Evolutionary conservation across 208 protist species (phyloP), one percentile per base, ranked within the genome.

Genomic region (Balamuthia mandrillaris): DNA sequence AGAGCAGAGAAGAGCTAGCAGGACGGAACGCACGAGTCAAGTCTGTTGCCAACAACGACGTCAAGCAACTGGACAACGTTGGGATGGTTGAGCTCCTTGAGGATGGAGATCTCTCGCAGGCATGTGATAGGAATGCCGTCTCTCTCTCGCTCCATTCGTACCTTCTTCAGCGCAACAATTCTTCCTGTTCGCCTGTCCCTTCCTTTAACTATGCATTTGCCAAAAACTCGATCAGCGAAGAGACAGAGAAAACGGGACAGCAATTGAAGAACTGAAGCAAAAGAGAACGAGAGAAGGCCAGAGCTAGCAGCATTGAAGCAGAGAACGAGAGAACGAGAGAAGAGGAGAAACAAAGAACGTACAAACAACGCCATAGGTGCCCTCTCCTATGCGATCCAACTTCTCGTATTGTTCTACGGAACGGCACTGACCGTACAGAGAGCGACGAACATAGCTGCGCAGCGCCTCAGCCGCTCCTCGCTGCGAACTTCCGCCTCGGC

Each of bases 301-400:
- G n/a, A n/a, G n/a, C n/a, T n/a, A n/a, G n/a, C n/a, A n/a, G n/a
- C n/a, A n/a, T n/a, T n/a, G n/a, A n/a, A n/a, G n/a, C n/a, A n/a
- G n/a, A n/a, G n/a, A n/a, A n/a, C n/a, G n/a, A 45, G 1, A 72
- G n/a, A 10, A 12, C 3, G 44, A 77, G n/a, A 54, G 29, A 37
- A 33, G 37, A 31, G 16, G 31, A 74, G 47, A 60, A 31, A 61
- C 29, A 9, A 35, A 37, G 35, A 44, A 85, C 85, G 44, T 79
- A 88, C 96, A 98, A 3, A 99, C 97, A 61, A 96, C 95, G 61
- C 97, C 97, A 87, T 98, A 99, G 35, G 96, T 97, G 47, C 97
- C 97, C 84, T 98, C 96, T 86, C 96, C 96, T 24, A 99, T 93
- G 85, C 97, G 96, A 52, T 95, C 86, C 24, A 92, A 61, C 21